Evolutionary conservation across 805 yeast genomes (phyloP).

Genomic region (Starmerella floricola): DNA sequence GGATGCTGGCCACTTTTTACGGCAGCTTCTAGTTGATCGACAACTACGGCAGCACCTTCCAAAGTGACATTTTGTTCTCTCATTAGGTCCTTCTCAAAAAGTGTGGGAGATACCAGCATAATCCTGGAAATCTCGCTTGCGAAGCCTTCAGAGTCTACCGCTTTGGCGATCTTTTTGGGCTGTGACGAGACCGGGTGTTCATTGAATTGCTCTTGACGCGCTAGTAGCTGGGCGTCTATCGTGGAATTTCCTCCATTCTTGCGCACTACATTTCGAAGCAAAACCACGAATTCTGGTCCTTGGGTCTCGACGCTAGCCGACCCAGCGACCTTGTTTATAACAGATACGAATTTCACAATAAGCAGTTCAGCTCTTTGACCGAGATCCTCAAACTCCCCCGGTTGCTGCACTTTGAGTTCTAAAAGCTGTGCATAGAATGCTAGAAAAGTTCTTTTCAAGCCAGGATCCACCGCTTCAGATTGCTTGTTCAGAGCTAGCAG

Average conservation of each 20-base stretch:
- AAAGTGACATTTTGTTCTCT: constrained; percentile 5
- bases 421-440: constrained; percentile 52
- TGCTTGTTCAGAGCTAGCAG: constrained; percentile 22
- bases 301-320: constrained; percentile 20
- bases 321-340: constrained; percentile 25
- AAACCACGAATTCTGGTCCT: constrained; percentile 25
- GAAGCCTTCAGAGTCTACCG: constrained; percentile 42
- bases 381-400: constrained; percentile 24
- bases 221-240: constrained; percentile 23
- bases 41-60: constrained; percentile 1
- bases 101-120: constrained; percentile 38
- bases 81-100: constrained; percentile 26
- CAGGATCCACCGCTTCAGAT: constrained; percentile 11
- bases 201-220: constrained; percentile 10
- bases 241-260: constrained; percentile 17
- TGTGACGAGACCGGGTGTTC: neutral
- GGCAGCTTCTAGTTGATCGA: constrained; percentile 14
- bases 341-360: constrained; percentile 27
- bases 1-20: constrained; percentile 27
- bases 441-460: constrained; percentile 32
- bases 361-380: constrained; percentile 28
- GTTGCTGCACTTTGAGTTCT: constrained; percentile 28
- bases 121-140: constrained; percentile 38
- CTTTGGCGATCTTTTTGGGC: constrained; percentile 14
- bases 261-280: constrained; percentile 21